phyloP scores from a whole-genome alignment of 2,329 filamentous ascomycete species.

The Penicillium crustosum region DNA sequence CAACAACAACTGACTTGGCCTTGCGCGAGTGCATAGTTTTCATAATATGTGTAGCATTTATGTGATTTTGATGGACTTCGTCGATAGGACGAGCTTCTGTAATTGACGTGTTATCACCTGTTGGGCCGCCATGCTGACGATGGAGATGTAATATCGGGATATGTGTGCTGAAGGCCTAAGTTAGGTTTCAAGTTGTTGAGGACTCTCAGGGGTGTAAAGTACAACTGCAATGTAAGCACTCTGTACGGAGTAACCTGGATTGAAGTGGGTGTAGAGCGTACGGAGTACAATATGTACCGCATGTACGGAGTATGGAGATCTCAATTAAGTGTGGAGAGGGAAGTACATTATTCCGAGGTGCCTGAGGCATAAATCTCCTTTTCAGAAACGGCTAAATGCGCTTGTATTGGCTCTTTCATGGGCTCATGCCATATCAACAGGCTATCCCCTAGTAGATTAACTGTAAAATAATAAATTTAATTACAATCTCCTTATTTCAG shows the following conservation, averaged over 20 bases:
- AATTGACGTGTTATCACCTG: slow-evolving; percentile 64
- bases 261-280: not conserved
- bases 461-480: not conserved
- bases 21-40: not conserved
- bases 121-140: slow-evolving; percentile 81
- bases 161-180: not conserved
- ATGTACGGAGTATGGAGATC: not conserved
- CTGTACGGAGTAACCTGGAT: too few relatives aligned
- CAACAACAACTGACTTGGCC: slow-evolving; percentile 42
- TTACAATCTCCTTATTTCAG: not conserved
- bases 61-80: slow-evolving; percentile 39
- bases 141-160: not conserved
- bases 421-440: not conserved
- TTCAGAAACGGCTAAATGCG: not conserved
- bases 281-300: not conserved
- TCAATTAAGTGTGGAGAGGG: slow-evolving; percentile 4
- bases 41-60: not conserved
- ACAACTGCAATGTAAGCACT: too few relatives aligned
- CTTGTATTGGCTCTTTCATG: not conserved
- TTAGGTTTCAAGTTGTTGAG: not conserved
- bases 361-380: slow-evolving; percentile 5
- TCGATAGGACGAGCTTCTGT: not conserved
- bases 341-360: not conserved
- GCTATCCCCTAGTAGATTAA: not conserved
- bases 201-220: not conserved